A percentile compares a stretch with the other conserved stretches of the same genome.
phyloP scores from a whole-genome alignment of 257 asterid genomes.

The Apocynum venetum region DNA sequence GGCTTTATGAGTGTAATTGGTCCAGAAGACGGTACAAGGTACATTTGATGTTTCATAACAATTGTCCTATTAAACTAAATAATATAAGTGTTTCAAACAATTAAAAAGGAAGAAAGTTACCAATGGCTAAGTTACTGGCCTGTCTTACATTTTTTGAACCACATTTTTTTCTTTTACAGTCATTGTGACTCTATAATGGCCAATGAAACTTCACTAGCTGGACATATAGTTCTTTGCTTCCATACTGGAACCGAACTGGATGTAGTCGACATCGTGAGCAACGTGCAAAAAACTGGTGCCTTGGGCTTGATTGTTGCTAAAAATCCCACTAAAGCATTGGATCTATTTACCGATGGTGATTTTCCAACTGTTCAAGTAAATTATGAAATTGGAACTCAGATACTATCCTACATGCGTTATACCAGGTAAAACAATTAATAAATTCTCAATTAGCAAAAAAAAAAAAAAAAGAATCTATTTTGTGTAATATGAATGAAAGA shows the following conservation, averaged over 20 bases:
- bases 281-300: background rate
- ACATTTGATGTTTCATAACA: no score
- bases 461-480: no score
- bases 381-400: conserved; percentile 16
- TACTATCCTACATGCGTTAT: conserved; percentile 10
- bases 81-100: no score
- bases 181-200: background rate
- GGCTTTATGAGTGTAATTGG: background rate
- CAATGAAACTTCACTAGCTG: background rate
- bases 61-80: no score
- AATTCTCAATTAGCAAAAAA: background rate
- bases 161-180: background rate
- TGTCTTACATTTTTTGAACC: background rate
- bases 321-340: background rate
- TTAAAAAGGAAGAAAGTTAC: no score
- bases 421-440: conserved; percentile 14
- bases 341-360: background rate
- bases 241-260: background rate
- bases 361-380: conserved; percentile 18
- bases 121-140: no score
- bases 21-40: background rate
- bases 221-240: conserved; percentile 14
- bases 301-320: conserved; percentile 6
- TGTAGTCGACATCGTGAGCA: no score
- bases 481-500: background rate